Evolutionary conservation across 768 basidiomycete species (phyloP).

Genomic region (Clavaria fumosa): DNA sequence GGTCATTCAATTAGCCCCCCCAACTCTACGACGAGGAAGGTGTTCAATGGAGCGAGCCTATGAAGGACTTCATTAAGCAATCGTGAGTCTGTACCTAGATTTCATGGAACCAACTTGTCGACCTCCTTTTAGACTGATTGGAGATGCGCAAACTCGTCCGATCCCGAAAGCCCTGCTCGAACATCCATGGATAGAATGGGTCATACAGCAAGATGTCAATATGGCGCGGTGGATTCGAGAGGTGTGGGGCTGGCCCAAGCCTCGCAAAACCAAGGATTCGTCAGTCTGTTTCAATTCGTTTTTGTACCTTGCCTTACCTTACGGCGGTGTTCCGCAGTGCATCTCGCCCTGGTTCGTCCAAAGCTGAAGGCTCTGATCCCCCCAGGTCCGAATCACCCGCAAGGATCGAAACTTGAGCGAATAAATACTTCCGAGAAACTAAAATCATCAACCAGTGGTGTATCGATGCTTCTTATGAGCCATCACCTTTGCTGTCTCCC

Average conservation of each 20-base stretch:
- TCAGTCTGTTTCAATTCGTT: slow-evolving; percentile 12
- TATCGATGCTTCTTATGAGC: too few relatives aligned
- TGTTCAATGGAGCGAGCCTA: slow-evolving; percentile 58
- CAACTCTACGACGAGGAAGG: slow-evolving; percentile 61
- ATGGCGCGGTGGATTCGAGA: slow-evolving; percentile 83
- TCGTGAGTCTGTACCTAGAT: slow-evolving; percentile 37
- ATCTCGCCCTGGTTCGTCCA: too few relatives aligned
- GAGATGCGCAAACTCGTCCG: slow-evolving; percentile 54
- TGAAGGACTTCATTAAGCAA: slow-evolving; percentile 84
- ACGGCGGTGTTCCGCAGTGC: too few relatives aligned
- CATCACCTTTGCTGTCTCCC: too few relatives aligned
- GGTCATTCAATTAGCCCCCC: slow-evolving; percentile 41
- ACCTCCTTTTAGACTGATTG: slow-evolving; percentile 39
- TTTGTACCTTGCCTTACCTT: too few relatives aligned
- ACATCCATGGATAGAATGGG: slow-evolving; percentile 69
- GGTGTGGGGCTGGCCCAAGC: slow-evolving; percentile 61
- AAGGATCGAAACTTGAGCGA: too few relatives aligned
- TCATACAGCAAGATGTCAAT: slow-evolving; percentile 70
- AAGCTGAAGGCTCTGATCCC: too few relatives aligned
- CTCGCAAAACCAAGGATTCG: slow-evolving; percentile 32
- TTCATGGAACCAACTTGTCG: slow-evolving; percentile 7
- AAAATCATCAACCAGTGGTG: too few relatives aligned
- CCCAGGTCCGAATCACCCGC: too few relatives aligned
- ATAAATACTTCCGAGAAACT: too few relatives aligned
- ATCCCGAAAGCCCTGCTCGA: slow-evolving; percentile 69